These are phyloP conservation scores for Penstemon eatonii DNA, from an alignment of 257 asterid genomes.

Conservation along the genomic window DNA sequence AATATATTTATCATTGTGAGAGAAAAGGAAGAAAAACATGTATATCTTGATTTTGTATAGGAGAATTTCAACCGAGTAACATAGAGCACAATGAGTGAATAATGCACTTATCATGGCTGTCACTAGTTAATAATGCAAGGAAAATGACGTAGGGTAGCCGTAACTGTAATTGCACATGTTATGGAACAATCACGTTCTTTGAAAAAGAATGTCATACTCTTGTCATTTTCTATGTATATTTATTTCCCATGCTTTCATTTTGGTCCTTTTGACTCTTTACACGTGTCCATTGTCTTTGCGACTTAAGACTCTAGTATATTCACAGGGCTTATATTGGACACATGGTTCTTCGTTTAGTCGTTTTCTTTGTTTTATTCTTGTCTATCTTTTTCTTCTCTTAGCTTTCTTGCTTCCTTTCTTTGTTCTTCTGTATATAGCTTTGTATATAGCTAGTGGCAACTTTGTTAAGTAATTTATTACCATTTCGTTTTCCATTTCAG, in stretches of 20 bases:
- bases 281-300: too few relatives aligned
- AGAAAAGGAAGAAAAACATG: background rate
- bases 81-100: background rate
- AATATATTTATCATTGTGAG: background rate
- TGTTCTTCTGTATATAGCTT: too few relatives aligned
- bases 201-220: background rate
- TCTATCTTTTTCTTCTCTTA: too few relatives aligned
- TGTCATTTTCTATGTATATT: background rate
- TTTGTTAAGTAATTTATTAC: background rate
- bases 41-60: too few relatives aligned
- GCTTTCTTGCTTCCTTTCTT: too few relatives aligned
- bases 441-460: too few relatives aligned
- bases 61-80: background rate
- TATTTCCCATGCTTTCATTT: too few relatives aligned
- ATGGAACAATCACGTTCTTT: background rate
- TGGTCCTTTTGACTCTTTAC: too few relatives aligned
- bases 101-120: background rate
- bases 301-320: too few relatives aligned
- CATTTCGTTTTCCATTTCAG: conserved; percentile 31
- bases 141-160: background rate
- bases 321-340: too few relatives aligned
- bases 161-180: background rate
- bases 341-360: too few relatives aligned
- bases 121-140: background rate
- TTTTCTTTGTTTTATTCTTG: too few relatives aligned